Evolutionary conservation across 148 eudicot genomes (phyloP).

Genomic region (Cornus kousa): DNA sequence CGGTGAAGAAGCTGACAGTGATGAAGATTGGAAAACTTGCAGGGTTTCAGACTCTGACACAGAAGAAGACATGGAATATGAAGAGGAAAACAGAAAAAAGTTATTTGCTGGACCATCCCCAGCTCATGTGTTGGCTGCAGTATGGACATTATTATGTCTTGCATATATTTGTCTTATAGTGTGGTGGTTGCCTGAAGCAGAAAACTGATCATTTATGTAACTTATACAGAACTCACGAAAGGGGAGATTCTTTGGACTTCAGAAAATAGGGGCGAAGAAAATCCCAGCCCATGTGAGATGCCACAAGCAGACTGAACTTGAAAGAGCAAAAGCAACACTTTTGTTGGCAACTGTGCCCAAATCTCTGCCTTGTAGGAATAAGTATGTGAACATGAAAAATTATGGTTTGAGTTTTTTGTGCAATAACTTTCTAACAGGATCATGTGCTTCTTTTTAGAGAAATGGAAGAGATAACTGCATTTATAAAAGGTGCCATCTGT

Average conservation of each 20-base stretch:
- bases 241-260: conserved; percentile 80
- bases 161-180: neutral
- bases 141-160: conserved; percentile 25
- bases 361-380: conserved; percentile 89
- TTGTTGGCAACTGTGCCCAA: conserved; percentile 87
- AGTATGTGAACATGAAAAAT: conserved; percentile 44
- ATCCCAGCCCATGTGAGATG: conserved; percentile 85
- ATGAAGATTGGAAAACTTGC: conserved; percentile 63
- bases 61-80: conserved; percentile 75
- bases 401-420: neutral
- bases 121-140: conserved; percentile 76
- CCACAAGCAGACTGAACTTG: conserved; percentile 92
- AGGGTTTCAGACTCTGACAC: conserved; percentile 49
- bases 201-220: conserved; percentile 5
- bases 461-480: conserved; percentile 82
- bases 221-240: conserved; percentile 67
- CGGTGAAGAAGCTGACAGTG: conserved; percentile 57
- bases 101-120: conserved; percentile 34
- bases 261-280: conserved; percentile 78
- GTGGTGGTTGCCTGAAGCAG: conserved; percentile 10
- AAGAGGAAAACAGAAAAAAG: conserved; percentile 52
- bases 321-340: conserved; percentile 84
- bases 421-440: neutral
- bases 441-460: conserved; percentile 54
- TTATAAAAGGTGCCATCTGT: conserved; percentile 83